phyloP scores from a whole-genome alignment of 495 filamentous ascomycete species.

The Patellaria atrata region DNA sequence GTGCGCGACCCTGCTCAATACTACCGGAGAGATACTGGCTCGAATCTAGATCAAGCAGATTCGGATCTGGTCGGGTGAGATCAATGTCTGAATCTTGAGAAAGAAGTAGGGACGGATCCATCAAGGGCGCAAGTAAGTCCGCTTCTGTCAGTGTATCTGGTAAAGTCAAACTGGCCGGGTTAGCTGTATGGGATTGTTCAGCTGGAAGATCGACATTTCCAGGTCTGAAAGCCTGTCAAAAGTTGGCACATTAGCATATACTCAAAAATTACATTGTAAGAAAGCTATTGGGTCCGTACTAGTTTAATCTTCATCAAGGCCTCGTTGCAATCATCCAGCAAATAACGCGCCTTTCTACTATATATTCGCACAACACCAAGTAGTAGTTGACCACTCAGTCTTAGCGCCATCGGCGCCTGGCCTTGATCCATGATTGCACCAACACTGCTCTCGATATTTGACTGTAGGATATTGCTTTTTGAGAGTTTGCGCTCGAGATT shows the following conservation, averaged over 20 bases:
- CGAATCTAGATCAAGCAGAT: constrained; percentile 24
- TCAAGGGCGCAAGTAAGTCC: constrained; percentile 49
- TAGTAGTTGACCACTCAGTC: constrained; percentile 83
- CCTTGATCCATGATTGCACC: constrained; percentile 86
- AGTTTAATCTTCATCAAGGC: constrained; percentile 95
- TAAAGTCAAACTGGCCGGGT: constrained; percentile 36
- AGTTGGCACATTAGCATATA: constrained; percentile 8
- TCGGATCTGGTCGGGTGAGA: constrained; percentile 16
- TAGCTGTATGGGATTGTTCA: constrained; percentile 31
- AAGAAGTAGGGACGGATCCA: constrained; percentile 27
- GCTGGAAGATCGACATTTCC: constrained; percentile 39
- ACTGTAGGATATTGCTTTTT: constrained; percentile 84
- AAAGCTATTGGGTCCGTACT: constrained; percentile 39
- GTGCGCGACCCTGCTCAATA: constrained; percentile 16
- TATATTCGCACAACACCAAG: constrained; percentile 95
- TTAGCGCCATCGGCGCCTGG: constrained; percentile 86
- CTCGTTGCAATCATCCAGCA: constrained; percentile 94
- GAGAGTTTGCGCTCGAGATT: constrained; percentile 95
- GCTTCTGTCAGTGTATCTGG: constrained; percentile 82
- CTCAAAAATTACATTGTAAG: neutral
- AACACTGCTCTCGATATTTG: constrained; percentile 84
- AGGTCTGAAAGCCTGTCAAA: constrained; percentile 36
- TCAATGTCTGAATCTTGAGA: constrained; percentile 13
- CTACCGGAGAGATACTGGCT: constrained; percentile 23
- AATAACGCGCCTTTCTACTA: constrained; percentile 87